A percentile compares a stretch with the other conserved stretches of the same genome.
Evolutionary conservation across 2,329 filamentous ascomycete genomes (phyloP).

Genomic region (Stemphylium lycopersici): DNA sequence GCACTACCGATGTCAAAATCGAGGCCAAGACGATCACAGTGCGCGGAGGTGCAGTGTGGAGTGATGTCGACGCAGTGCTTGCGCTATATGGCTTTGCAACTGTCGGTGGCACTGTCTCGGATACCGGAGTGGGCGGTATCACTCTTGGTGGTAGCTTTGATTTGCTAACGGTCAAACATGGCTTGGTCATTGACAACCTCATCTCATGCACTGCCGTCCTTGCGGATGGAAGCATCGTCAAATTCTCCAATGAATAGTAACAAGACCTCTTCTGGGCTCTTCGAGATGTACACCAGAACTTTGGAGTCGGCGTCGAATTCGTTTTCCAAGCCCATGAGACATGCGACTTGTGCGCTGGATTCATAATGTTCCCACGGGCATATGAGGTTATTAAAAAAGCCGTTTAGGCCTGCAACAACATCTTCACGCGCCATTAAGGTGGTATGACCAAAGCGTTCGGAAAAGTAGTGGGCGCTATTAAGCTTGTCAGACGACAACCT

Average conservation of each 20-base stretch:
- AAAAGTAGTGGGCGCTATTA: too few relatives aligned
- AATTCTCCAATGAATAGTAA: slow-evolving; percentile 36
- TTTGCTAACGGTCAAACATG: slow-evolving; percentile 59
- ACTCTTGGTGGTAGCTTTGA: slow-evolving; percentile 64
- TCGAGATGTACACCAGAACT: slow-evolving; percentile 63
- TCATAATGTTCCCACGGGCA: slow-evolving; percentile 11
- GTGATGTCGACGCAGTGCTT: slow-evolving; percentile 13
- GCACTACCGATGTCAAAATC: slow-evolving; percentile 6
- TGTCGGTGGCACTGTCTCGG: slow-evolving; percentile 12
- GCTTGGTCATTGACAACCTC: slow-evolving; percentile 61
- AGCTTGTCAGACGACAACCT: too few relatives aligned
- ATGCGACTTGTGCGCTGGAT: slow-evolving; percentile 17
- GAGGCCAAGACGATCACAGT: slow-evolving; percentile 9
- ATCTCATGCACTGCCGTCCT: slow-evolving; percentile 59
- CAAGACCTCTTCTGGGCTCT: slow-evolving; percentile 64
- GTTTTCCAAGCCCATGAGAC: slow-evolving; percentile 47
- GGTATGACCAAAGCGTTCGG: slow-evolving; percentile 4
- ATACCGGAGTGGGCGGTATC: slow-evolving; percentile 52
- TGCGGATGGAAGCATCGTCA: slow-evolving; percentile 53
- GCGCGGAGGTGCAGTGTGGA: slow-evolving; percentile 12
- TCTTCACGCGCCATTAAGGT: slow-evolving; percentile 4
- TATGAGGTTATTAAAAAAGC: slow-evolving; percentile 7
- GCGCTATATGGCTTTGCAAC: slow-evolving; percentile 11
- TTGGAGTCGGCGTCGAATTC: slow-evolving; percentile 58
- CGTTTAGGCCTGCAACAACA: slow-evolving; percentile 5